Base-by-base conservation (phyloP, 345 rosid genomes). In the Lagerstroemia speciosa region DNA sequence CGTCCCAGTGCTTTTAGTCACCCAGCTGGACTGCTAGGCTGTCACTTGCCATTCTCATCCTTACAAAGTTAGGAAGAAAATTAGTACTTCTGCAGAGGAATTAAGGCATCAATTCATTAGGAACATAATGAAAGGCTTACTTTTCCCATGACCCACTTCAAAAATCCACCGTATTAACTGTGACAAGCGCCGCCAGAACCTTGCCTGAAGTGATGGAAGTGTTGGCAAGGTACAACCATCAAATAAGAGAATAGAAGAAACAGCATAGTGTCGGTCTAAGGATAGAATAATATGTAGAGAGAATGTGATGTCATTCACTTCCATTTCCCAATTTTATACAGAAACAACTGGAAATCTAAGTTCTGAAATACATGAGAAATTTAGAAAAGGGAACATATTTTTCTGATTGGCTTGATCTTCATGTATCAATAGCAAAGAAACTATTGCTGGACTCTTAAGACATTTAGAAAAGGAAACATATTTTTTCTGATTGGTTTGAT, bases 171-270 rank as follows among this genome's bases (percentile, higher is more conserved):
- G 74, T 76, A 89, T 65, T 91, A 82, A 84, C 99, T 94, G 73
- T 96, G 99, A 78, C 99, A 94, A 75, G 99, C 97, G 81, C 99
- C 92, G 73, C 99, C 98, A 65, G 99, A 94, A 75, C 99, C 99
- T 86, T 92, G 99, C 86, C 99, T 94, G 34, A 41, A 62, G 66
- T 27, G 7, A 16, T 22, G 33, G 33, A 41, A 40, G 62, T 19
- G 19, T 27, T 27, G 61, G 33, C 69, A 43, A 68, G 32, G 60
- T 20, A 55, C 33, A 36, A 55, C 34, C 63, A 58, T 58, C 6
- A 53, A 58, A 26, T 5, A 27, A 14, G 33, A 30, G 34, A 58
- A 19, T 58, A 58, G 20, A 14, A 58, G 63, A 30, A 30, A 58
- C 29, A 30, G 63, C 33, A 30, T 30, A 1, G 30, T 9, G 2